Percentiles rank a stretch among this genome's conserved stretches.
Conservation (phyloP, 2,329 filamentous ascomycete genomes). For the Aspergillus vadensis region DNA sequence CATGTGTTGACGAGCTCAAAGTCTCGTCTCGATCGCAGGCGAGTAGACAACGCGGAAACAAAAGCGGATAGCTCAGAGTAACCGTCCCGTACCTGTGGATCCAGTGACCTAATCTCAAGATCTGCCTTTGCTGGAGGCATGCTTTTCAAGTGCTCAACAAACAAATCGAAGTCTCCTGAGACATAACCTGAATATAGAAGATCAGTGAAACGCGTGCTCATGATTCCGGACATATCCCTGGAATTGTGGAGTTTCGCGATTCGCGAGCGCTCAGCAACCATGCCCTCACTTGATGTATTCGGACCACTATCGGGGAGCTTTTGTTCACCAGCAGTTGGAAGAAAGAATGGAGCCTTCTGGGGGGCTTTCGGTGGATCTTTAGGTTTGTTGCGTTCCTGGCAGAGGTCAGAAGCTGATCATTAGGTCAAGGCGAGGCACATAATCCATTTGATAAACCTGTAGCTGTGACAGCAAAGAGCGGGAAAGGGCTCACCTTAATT, state of each 20-base stretch:
- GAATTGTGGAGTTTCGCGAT: conserved; percentile 67
- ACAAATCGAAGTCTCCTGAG: conserved; percentile 63
- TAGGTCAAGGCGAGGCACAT: neutral
- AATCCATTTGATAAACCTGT: neutral
- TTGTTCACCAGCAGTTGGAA: conserved; percentile 55
- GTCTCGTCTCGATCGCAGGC: conserved; percentile 70
- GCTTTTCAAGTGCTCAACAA: conserved; percentile 77
- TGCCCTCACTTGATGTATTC: conserved; percentile 34
- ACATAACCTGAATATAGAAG: conserved; percentile 50
- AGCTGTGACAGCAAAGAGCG: neutral
- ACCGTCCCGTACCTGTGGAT: conserved; percentile 42
- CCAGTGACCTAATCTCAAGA: conserved; percentile 83
- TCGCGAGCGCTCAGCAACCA: conserved; percentile 60
- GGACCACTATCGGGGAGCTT: conserved; percentile 29
- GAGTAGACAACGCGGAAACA: conserved; percentile 73
- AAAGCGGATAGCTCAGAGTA: conserved; percentile 77
- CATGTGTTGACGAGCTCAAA: conserved; percentile 95
- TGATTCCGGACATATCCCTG: conserved; percentile 31
- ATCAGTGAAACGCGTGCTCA: conserved; percentile 48
- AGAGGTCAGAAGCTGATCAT: conserved; percentile 18
- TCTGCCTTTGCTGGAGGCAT: conserved; percentile 85
- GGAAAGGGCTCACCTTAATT: conserved; percentile 58
- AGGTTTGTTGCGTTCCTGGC: conserved; percentile 84
- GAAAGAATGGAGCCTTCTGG: conserved; percentile 93
- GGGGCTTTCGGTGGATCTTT: conserved; percentile 87